Conservation (phyloP, 2,329 filamentous ascomycete species). For the Ascomycota sp. region DNA sequence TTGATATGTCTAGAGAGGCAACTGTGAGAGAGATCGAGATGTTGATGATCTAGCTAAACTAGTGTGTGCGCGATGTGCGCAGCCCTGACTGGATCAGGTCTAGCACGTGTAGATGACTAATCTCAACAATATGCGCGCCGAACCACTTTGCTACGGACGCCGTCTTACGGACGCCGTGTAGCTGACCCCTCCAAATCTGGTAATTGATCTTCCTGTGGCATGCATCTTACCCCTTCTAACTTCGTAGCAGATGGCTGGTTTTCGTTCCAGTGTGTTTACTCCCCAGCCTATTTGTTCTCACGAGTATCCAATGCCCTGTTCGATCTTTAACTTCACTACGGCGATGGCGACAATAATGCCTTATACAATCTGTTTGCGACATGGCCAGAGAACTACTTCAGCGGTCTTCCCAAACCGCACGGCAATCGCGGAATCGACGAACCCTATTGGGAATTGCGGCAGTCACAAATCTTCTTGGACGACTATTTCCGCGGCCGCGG, state of each 20-base stretch:
- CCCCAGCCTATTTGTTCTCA: too few species aligned
- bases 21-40: too few species aligned
- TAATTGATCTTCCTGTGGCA: neutral
- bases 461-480: conserved; percentile 1
- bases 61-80: too few species aligned
- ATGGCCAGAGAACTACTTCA: conserved; percentile 1
- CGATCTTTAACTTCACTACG: too few species aligned
- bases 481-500: neutral
- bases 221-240: neutral
- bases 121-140: neutral
- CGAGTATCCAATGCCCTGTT: too few species aligned
- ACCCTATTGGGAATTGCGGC: conserved; percentile 1
- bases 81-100: too few species aligned
- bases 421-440: conserved; percentile 1
- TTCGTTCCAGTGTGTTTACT: too few species aligned
- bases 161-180: neutral
- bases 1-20: too few species aligned
- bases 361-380: conserved; percentile 1
- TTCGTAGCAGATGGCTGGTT: conserved; percentile 1
- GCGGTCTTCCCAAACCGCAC: too few species aligned
- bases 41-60: too few species aligned
- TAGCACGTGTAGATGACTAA: too few species aligned
- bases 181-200: neutral
- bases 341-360: neutral
- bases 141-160: neutral